Base-by-base conservation (phyloP, 257 asterid species). In the Primulina eburnea region DNA sequence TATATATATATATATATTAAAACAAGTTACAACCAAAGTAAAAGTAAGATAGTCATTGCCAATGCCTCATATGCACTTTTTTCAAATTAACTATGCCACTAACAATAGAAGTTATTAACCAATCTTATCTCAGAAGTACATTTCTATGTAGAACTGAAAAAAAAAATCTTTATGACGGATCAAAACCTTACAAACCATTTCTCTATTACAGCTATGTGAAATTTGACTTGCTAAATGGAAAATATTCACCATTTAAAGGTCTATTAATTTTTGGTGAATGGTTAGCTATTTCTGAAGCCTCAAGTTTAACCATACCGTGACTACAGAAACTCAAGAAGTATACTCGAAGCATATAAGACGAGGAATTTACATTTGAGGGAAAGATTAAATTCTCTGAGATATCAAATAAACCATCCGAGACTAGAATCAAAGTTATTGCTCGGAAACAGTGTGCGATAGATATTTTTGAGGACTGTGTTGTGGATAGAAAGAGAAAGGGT, bases 131-230 rank as follows among this genome's bases (percentile, higher is more conserved):
- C 26, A 67, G 59, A 40, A 59, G 38, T 43, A 18, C 59, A 30
- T 69, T 59, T 28, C 34, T n/a, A 32, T 10, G 52, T 70, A 58
- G 12, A 47, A 40, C 65, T 63, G 47, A 69, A 35, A 20, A 28
- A 28, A 50, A 33, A 7, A 32, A 37, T 32, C 2, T 8, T 4
- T 34, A 30, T 21, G 33, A 59, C 67, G 59, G 72, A 43, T 47
- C 63, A 28, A 34, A 40, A 37, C 5, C 30, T 28, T 28, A 28
- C 30, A 28, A 28, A 28, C 30, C 30, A 28, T 2, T 28, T 28
- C 30, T 28, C 30, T 28, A 28, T 28, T 0, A 28, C 30, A 28
- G 30, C 30, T 28, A 28, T 28, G 0, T 28, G 26, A 28, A 28
- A 28, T 28, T 28, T 28, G 4, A 28, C 30, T 28, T 28, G 2